phyloP scores from a whole-genome alignment of 192 early-diverging fungal species.

The Coemansia sp. region DNA sequence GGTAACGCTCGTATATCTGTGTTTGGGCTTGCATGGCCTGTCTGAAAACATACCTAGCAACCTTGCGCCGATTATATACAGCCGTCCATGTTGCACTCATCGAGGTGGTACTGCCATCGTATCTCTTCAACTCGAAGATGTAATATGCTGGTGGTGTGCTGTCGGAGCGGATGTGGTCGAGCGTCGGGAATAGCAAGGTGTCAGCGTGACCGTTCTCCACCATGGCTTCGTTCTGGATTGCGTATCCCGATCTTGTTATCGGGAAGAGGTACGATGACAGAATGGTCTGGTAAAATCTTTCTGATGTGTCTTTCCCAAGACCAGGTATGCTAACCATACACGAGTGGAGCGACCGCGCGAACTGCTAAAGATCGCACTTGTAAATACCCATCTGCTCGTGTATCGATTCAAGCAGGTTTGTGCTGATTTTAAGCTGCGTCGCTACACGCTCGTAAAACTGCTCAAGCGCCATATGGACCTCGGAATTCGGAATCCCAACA shows the following conservation, averaged over 20 bases:
- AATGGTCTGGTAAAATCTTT: neutral
- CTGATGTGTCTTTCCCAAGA: neutral
- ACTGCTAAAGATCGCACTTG: neutral
- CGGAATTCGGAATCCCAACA: constrained; percentile 7
- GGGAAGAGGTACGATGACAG: constrained; percentile 5
- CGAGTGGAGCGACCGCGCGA: neutral
- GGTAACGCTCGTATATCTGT: constrained; percentile 4
- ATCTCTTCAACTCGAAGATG: constrained; percentile 4
- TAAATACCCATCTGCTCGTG: constrained; percentile 2
- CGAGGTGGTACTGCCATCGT: neutral
- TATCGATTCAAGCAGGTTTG: neutral
- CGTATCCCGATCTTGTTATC: neutral
- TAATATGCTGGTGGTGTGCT: neutral
- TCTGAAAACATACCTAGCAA: neutral
- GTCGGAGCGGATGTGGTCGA: neutral
- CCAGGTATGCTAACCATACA: neutral
- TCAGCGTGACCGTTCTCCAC: constrained; percentile 3
- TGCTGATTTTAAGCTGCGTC: neutral
- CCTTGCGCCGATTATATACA: neutral
- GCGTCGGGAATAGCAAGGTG: neutral
- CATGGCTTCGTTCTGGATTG: neutral
- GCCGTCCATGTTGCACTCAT: neutral
- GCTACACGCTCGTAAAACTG: neutral
- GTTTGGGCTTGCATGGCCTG: neutral
- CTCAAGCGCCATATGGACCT: neutral